Base-by-base conservation (phyloP, 768 basidiomycete genomes). In the Artomyces pyxidatus region DNA sequence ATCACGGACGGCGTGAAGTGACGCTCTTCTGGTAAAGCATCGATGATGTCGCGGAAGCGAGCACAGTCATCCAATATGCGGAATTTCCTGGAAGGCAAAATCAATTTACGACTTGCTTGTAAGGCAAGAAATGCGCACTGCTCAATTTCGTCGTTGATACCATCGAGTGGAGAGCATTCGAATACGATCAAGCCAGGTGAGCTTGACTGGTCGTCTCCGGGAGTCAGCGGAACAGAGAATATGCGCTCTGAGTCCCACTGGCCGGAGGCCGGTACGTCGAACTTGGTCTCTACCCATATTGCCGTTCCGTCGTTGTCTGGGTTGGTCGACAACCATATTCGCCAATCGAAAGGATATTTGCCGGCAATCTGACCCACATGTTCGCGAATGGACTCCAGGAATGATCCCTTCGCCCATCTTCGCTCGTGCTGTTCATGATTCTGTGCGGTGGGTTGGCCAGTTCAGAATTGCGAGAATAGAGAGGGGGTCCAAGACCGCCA, bases 221-320 rank as follows among this genome's bases (percentile, higher is more conserved):
- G 58, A 6, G 64, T 58, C 12, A 77, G 56, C 0, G 83, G 80
- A 42, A 88, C 80, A 14, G 79, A 73, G 60, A 85, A 85, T 4
- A 83, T 65, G 6, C 61, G 62, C 50, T 82, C 83, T 14, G 73
- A 71, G 5, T 66, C 65, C 85, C 85, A 87, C 32, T 65, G 52
- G 2, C 85, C 85, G 3, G 82, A 82, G 6, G 67, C 62, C 0
- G 83, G 82, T 11, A 87, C 72, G 53, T 81, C 72, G 51, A 89
- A 88, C 63, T 90, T 90, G 55, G 73, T 72, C 58, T 88, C 81
- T 37, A 88, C 57, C 87, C 87, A 89, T 32, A 88, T 86, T 3
- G 85, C 85, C 7, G 86, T 88, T 17, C 76, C 78, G 57, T 88
- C 85, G 55, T 72, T 79, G 49, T 80, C 80, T 11, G 78, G 76